A percentile compares a stretch with the other conserved stretches of the same genome.
These are phyloP conservation scores for Fibroporia radiculosa DNA, from an alignment of 768 basidiomycete species.

Conservation along the genomic window DNA sequence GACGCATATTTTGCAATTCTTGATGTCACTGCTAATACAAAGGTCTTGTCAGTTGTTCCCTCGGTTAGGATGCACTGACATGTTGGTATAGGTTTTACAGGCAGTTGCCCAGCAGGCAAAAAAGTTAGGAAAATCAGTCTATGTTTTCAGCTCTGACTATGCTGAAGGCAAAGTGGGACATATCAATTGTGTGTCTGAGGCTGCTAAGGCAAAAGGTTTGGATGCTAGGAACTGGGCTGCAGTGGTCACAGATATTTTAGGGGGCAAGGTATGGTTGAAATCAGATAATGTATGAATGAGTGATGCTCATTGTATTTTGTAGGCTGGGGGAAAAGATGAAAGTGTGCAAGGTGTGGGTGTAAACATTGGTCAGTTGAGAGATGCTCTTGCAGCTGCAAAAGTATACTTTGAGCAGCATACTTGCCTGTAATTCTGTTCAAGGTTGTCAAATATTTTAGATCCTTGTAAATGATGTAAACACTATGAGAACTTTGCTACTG, in stretches of 20 bases:
- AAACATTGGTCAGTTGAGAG: conserved; percentile 51
- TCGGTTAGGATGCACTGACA: conserved; percentile 1
- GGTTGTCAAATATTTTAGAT: too few relatives aligned
- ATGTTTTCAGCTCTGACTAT: conserved; percentile 76
- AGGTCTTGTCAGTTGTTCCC: conserved; percentile 37
- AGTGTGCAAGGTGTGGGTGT: conserved; percentile 83
- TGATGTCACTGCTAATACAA: conserved; percentile 78
- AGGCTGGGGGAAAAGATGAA: conserved; percentile 97
- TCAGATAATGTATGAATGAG: not conserved
- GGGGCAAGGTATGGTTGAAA: conserved; percentile 71
- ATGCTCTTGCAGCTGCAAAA: conserved; percentile 56
- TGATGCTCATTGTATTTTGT: conserved; percentile 1
- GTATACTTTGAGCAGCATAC: conserved; percentile 25
- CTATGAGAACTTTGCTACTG: too few relatives aligned
- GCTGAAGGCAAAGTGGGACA: conserved; percentile 76
- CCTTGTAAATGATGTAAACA: too few relatives aligned
- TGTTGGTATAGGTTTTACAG: conserved; percentile 55
- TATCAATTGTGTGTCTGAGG: conserved; percentile 72
- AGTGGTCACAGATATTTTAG: conserved; percentile 68
- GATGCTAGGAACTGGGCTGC: conserved; percentile 88
- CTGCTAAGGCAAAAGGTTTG: conserved; percentile 52
- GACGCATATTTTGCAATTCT: conserved; percentile 64
- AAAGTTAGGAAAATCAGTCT: conserved; percentile 75
- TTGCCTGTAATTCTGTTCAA: conserved; percentile 6
- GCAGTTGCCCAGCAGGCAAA: conserved; percentile 70